Evolutionary conservation across 306 rosid species (phyloP).

Genomic region (Argentina anserina): DNA sequence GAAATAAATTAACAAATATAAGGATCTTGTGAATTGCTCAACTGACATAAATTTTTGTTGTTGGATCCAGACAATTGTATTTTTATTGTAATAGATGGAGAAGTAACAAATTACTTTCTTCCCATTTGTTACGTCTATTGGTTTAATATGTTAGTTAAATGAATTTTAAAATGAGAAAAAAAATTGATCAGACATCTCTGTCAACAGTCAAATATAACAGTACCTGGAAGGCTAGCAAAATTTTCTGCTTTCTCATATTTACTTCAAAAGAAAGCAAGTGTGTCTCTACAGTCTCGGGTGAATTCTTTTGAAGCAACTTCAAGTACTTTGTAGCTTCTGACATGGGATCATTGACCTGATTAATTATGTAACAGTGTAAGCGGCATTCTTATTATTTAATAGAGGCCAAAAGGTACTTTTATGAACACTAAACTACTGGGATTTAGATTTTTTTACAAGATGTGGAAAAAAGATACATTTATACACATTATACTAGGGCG

Average conservation of each 20-base stretch:
- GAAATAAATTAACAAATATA: constrained; percentile 1
- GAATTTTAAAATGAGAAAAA: background rate
- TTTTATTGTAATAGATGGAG: background rate
- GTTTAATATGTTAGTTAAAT: background rate
- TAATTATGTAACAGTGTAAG: background rate
- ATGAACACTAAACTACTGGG: constrained; percentile 5
- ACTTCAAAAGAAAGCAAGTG: constrained; percentile 91
- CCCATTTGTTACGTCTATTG: background rate
- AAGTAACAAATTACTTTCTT: background rate
- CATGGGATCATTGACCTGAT: constrained; percentile 82
- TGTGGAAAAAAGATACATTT: background rate
- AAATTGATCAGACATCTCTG: background rate
- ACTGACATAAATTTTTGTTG: background rate
- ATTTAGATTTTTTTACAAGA: constrained; percentile 15
- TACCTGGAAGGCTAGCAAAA: constrained; percentile 92
- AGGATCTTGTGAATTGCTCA: background rate
- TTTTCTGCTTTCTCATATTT: constrained; percentile 71
- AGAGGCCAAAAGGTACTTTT: background rate
- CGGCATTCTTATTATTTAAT: constrained; percentile 18
- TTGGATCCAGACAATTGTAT: background rate
- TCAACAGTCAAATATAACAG: constrained; percentile 4
- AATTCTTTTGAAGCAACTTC: constrained; percentile 90
- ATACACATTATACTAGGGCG: background rate
- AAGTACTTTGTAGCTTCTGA: constrained; percentile 88
- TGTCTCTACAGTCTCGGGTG: constrained; percentile 77